Conservation (phyloP, 495 filamentous ascomycete species). For the Amphirosellinia nigrospora region DNA sequence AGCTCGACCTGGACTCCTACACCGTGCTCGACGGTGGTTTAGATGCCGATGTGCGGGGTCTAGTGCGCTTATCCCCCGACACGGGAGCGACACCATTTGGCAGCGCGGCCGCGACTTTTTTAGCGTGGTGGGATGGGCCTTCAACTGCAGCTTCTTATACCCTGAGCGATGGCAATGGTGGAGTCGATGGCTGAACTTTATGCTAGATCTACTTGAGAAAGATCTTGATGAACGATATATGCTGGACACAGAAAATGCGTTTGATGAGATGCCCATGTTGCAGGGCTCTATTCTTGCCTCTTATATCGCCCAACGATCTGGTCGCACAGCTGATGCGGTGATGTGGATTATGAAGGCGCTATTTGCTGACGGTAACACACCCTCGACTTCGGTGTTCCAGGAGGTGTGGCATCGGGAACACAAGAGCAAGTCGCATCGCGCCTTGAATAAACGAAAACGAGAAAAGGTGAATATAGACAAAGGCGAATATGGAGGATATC, state of each 20-base stretch:
- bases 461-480: conserved; percentile 54
- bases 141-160: conserved; percentile 82
- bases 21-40: conserved; percentile 31
- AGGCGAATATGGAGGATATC: conserved; percentile 50
- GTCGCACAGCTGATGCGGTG: conserved; percentile 43
- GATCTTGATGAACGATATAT: conserved; percentile 70
- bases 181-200: conserved; percentile 79
- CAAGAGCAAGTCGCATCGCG: conserved; percentile 35
- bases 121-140: conserved; percentile 88
- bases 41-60: conserved; percentile 51
- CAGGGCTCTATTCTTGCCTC: conserved; percentile 39
- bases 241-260: conserved; percentile 36
- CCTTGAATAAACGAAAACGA: conserved; percentile 59
- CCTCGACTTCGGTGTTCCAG: conserved; percentile 46
- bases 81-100: conserved; percentile 71
- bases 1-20: conserved; percentile 33
- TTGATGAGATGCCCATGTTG: conserved; percentile 41
- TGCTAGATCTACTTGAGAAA: conserved; percentile 76
- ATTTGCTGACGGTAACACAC: conserved; percentile 47
- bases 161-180: conserved; percentile 79
- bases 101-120: conserved; percentile 81
- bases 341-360: conserved; percentile 52
- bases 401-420: conserved; percentile 59
- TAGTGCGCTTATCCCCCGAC: conserved; percentile 57
- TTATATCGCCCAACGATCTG: conserved; percentile 44